Percentiles rank a stretch among this genome's conserved stretches.
phyloP scores from a whole-genome alignment of 2,329 filamentous ascomycete genomes.

The Apiospora kogelbergensis region DNA sequence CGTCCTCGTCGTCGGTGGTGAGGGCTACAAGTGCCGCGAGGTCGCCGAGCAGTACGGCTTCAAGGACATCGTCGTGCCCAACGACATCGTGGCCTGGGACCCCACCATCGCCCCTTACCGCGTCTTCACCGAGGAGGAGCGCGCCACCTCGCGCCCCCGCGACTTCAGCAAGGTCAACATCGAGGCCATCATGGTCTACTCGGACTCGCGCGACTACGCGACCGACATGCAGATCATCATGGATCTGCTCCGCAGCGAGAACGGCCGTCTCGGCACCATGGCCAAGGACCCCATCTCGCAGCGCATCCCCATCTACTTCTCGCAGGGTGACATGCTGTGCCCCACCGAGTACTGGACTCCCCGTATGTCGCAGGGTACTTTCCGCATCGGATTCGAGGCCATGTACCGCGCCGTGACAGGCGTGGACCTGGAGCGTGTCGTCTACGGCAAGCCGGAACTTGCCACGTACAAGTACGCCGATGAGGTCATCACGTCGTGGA shows the following conservation, averaged over 20 bases:
- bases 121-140: slow-evolving; percentile 67
- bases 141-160: slow-evolving; percentile 64
- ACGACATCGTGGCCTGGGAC: slow-evolving; percentile 72
- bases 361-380: slow-evolving; percentile 72
- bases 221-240: slow-evolving; percentile 78
- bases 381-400: slow-evolving; percentile 72
- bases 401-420: slow-evolving; percentile 72
- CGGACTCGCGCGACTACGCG: slow-evolving; percentile 71
- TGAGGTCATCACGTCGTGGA: slow-evolving; percentile 71
- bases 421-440: slow-evolving; percentile 70
- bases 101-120: slow-evolving; percentile 68
- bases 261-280: slow-evolving; percentile 64
- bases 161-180: slow-evolving; percentile 74
- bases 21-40: slow-evolving; percentile 72
- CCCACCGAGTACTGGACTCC: slow-evolving; percentile 64
- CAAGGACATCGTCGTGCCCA: slow-evolving; percentile 70
- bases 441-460: slow-evolving; percentile 73
- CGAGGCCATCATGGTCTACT: slow-evolving; percentile 74
- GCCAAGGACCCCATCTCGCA: slow-evolving; percentile 64
- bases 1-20: slow-evolving; percentile 73
- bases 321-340: slow-evolving; percentile 50
- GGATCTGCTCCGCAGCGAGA: slow-evolving; percentile 67
- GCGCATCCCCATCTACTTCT: slow-evolving; percentile 72
- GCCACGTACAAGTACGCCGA: slow-evolving; percentile 81
- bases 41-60: slow-evolving; percentile 74